Evolutionary conservation across 495 filamentous ascomycete species (phyloP), one percentile per base, ranked within the genome.

Genomic region (Pseudevernia furfuracea): DNA sequence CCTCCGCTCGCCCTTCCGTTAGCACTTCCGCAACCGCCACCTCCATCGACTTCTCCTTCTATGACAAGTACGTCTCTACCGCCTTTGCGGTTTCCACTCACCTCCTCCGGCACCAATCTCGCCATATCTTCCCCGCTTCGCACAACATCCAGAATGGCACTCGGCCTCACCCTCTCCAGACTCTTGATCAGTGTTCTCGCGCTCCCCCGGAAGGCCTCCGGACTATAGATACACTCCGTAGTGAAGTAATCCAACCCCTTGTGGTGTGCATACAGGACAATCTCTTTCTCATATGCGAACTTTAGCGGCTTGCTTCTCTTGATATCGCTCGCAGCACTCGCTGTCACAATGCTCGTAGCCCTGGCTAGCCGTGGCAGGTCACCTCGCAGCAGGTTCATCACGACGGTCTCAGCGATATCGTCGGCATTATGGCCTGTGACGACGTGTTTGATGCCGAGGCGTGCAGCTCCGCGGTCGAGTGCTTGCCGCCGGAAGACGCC

Each of bases 211-310:
- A 98, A 98, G n/a, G 95, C 94, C 77, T 98, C 94, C 0, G 94
- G 94, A 58, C 91, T 96, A 77, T 98, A 98, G 61, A 97, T 91
- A 78, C 94, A 98, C 77, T 98, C 94, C 1, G 94, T 98, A 67
- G 85, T 93, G 76, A 98, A 98, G 76, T 98, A 98, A 73, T 97
- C 94, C 64, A 98, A 81, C 72, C 91, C 89, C 71, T 92, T 93
- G 76, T 98, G 91, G 68, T 96, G 89, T 23, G 94, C 94, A 73
- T 98, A 98, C 17, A 97, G 80, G 12, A 98, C 94, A 64, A 98
- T 98, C 70, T 98, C 94, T 78, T 98, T 98, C 74, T 98, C 95
- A 71, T 97, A 98, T 1, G 93, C 91, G 72, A 97, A 98, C 76
- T 97, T 98, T 37, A 98, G 79, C 44, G 94, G 94, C 76, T 98